Base-by-base conservation (phyloP, 2,329 filamentous ascomycete genomes). In the Monosporascus cannonballus region DNA sequence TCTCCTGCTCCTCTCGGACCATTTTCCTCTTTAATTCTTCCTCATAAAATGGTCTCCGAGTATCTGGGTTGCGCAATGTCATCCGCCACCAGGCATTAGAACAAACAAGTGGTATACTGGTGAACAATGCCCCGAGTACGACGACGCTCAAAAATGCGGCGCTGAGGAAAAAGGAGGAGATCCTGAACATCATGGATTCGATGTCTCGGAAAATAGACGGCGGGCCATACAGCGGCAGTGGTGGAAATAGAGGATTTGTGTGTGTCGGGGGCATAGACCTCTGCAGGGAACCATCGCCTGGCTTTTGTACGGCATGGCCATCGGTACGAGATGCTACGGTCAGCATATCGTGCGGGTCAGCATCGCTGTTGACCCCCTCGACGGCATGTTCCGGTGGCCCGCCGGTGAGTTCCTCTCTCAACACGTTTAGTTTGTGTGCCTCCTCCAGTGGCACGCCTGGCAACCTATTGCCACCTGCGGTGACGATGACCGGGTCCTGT, bases 191-290 rank as follows among this genome's bases (percentile, higher is more conserved):
- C 30, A 77, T 68, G 64, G 83, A 89, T 59, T 92, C 86, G 1
- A 90, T 34, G 34, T 82, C 76, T 47, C 84, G 78, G n/a, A 86
- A 53, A 0, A 80, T 49, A 1, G 87, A 85, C 0, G 90, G 84
- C 0, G 90, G 86, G 0, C 89, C 89, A 61, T 96, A 96, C 1
- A 90, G 74, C 0, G 91, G 91, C 8, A 96, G 70, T 2, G 90
- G 89, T 6, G 91, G 91, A 59, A 96, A 96, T 5, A 96, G 73
- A 3, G 89, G 87, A 59, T 92, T 86, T 2, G 89, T 92, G 57
- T 83, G 79, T 7, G 84, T 84, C 1, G 84, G 83, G 0, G 87
- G 85, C 71, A 77, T 78, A 15, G 76, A 65, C 53, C 66, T 71
- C 44, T 70, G 68, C 18, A 82, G 59, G 17, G 76, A 75, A 14